A percentile compares a stretch with the other conserved stretches of the same genome.
These are phyloP conservation scores for Fusarium torulosum DNA, from an alignment of 2,329 filamentous ascomycete genomes.

Conservation along the genomic window DNA sequence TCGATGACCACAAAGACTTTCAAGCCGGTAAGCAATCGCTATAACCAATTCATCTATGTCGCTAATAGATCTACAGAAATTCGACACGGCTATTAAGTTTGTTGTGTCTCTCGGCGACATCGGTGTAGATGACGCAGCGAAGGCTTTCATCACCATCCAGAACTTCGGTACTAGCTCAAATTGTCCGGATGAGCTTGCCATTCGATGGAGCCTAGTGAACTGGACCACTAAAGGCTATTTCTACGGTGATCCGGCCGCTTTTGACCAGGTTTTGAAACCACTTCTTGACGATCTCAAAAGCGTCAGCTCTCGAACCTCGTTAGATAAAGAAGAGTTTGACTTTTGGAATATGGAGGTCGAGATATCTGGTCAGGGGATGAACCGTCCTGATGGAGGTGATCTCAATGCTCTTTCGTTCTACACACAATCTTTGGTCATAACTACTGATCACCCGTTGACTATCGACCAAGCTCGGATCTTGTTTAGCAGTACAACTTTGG, in stretches of 20 bases:
- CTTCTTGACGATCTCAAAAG: slow-evolving; percentile 15
- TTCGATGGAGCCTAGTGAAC: slow-evolving; percentile 31
- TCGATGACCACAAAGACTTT: slow-evolving; percentile 34
- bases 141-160: slow-evolving; percentile 33
- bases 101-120: slow-evolving; percentile 29
- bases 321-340: no score
- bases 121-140: slow-evolving; percentile 13
- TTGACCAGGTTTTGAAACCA: slow-evolving; percentile 23
- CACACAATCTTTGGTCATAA: slow-evolving; percentile 29
- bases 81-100: slow-evolving; percentile 29
- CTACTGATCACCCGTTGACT: slow-evolving; percentile 36
- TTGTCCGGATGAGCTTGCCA: slow-evolving; percentile 33
- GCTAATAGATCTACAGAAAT: slow-evolving; percentile 1
- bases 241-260: slow-evolving; percentile 33
- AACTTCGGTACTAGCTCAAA: slow-evolving; percentile 13
- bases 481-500: slow-evolving; percentile 17
- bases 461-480: slow-evolving; percentile 13
- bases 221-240: slow-evolving; percentile 34
- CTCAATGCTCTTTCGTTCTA: slow-evolving; percentile 39
- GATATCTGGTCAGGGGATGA: slow-evolving; percentile 34
- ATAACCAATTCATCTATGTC: neutral
- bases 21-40: slow-evolving; percentile 22
- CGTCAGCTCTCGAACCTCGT: slow-evolving; percentile 2
- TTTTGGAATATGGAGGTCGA: no score
- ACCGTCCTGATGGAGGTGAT: slow-evolving; percentile 24